Evolutionary conservation across 2,329 filamentous ascomycete genomes (phyloP), one percentile per base, ranked within the genome.

Genomic region (Gnomoniopsis sp.): DNA sequence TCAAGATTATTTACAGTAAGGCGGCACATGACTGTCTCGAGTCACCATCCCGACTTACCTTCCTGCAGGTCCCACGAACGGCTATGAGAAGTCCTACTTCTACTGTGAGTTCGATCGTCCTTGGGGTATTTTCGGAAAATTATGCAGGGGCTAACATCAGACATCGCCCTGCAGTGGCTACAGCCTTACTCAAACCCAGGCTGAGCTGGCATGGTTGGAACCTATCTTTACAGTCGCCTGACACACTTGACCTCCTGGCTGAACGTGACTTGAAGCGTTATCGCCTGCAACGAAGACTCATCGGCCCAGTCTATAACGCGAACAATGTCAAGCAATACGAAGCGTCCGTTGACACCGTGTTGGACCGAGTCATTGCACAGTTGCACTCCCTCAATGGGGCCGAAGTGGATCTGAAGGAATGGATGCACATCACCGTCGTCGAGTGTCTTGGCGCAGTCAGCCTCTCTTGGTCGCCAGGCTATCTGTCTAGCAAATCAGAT

Each of bases 341-440:
- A 55, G 49, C 61, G 0, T 72, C 71, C 0, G 67, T 82, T 6
- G 75, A 81, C 30, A 60, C 60, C 0, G 78, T 79, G 1, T 63
- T 82, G 7, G 58, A 66, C 3, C 65, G 65, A 0, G 72, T 68
- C 1, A 60, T 79, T 1, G 58, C 69, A 2, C 74, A 71, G 26
- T 63, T 83, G 0, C 68, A 65, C 3, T 57, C 59, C 0, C 65
- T 80, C 1, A 49, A 72, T 0, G 77, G 77, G 0, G 64, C 66
- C 1, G 71, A 75, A 30, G 65, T 83, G 3, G 78, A 82, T 57
- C 65, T 83, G 19, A 79, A 78, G 53, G 76, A 81, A 55, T 83
- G 80, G 80, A 83, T 83, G 79, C 80, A 83, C 67, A 82, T 83
- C 57, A 70, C 81, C 19, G 75, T 74, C 1, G 78, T 83, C 33